Base-by-base conservation (phyloP, 1,284 basidiomycete species). In the Cryptococcus sp. region DNA sequence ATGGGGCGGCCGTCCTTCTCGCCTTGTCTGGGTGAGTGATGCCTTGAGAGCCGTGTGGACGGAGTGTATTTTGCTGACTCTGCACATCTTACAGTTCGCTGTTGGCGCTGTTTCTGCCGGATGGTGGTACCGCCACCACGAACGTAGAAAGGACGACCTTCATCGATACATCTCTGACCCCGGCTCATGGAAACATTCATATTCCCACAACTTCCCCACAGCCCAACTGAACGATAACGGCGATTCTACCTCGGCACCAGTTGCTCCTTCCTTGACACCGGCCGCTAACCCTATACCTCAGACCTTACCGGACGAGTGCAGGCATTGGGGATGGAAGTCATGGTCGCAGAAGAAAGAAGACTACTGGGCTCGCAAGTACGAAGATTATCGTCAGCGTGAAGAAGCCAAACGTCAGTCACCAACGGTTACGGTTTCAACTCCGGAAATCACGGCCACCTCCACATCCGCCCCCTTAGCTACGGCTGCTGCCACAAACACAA, bases 11-110 rank as follows among this genome's bases (percentile, higher is more conserved):
- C 26, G 60, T 23, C 53, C 50, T 6, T 19, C 62, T 16, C 45
- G 67, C 15, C 51, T 67, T 29, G 17, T 66, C 45, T 69, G 65
- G 64, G 67, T 69, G 45, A 55, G 67, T 61, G 8, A 13, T 34
- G 29, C 29, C 8, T 34, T 34, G 8, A 34, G 3, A 5, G 29
- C 8, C 8, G 29, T 34, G 8, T 10, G 29, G 8, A 34, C 8
- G 8, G 29, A 7, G 8, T 34, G 8, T 7, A 11, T 20, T 39
- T 17, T 15, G 48, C 38, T 54, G 25, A 62, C 29, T 2, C 8
- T 34, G 8, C 2, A 4, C 46, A 44, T 41, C 25, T n/a, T 19
- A 37, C 54, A 69, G 67, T 62, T 69, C 46, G 58, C 54, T 19
- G 38, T 67, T n/a, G 67, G 67, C 61, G 43, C 59, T 17, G 55